These are phyloP conservation scores for Cenococcum geophilum DNA, from an alignment of 495 filamentous ascomycete species.

Conservation along the genomic window DNA sequence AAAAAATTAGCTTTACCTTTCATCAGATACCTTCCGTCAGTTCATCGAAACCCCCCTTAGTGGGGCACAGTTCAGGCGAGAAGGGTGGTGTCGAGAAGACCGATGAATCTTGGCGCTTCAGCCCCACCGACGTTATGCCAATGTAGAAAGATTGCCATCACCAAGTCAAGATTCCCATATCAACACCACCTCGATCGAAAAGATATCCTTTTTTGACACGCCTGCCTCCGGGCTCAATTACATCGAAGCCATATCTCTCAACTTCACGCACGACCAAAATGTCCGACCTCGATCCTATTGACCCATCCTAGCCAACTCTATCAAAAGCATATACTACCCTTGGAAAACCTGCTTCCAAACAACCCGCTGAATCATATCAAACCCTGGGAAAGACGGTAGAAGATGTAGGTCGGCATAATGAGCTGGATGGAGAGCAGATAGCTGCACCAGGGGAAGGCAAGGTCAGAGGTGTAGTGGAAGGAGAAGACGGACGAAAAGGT, in stretches of 20 bases:
- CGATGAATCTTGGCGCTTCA: too few species aligned
- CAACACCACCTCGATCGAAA: background rate
- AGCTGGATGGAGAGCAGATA: slow-evolving; percentile 41
- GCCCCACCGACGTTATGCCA: background rate
- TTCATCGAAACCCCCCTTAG: too few species aligned
- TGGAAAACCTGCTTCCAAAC: slow-evolving; percentile 38
- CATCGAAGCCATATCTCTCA: background rate
- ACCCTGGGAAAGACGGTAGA: slow-evolving; percentile 32
- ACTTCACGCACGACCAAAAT: slow-evolving; percentile 1
- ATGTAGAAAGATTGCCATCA: background rate
- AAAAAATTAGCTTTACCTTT: too few species aligned
- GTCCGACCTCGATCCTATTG: slow-evolving; percentile 23
- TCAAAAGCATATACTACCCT: slow-evolving; percentile 36
- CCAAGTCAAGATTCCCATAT: background rate
- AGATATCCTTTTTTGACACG: background rate
- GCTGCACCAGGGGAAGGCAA: slow-evolving; percentile 36
- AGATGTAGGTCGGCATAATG: slow-evolving; percentile 36
- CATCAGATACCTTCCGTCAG: too few species aligned
- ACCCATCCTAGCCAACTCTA: slow-evolving; percentile 36
- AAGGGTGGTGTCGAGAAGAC: too few species aligned
- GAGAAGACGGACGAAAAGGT: slow-evolving; percentile 16
- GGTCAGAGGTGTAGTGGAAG: slow-evolving; percentile 35
- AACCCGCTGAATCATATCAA: slow-evolving; percentile 28
- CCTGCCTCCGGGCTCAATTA: background rate
- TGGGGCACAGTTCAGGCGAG: too few species aligned